These are phyloP conservation scores for Solanum hybrid DNA, from an alignment of 305 asterid species.

Conservation along the genomic window DNA sequence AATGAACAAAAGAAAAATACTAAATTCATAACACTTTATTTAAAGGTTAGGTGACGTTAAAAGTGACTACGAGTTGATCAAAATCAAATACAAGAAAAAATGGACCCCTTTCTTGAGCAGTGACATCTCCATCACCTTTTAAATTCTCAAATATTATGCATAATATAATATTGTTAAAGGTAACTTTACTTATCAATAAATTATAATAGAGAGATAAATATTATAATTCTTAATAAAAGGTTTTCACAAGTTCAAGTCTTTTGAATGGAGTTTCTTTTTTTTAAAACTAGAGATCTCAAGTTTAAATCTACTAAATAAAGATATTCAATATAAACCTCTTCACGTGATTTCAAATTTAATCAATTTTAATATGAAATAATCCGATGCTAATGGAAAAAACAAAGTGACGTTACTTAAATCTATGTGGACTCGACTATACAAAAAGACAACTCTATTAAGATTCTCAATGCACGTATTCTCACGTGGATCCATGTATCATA, in stretches of 20 bases:
- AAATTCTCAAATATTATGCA: not conserved
- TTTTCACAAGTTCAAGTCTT: not conserved
- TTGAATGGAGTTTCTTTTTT: too few species aligned
- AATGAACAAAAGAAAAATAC: not conserved
- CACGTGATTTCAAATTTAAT: not conserved
- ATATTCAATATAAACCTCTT: rapidly evolving
- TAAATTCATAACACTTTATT: not conserved
- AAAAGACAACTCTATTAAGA: slow-evolving; percentile 13
- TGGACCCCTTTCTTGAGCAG: not conserved
- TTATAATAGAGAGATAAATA: not conserved
- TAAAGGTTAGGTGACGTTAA: not conserved
- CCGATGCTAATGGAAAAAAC: rapidly evolving
- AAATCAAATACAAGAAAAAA: not conserved
- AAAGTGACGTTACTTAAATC: slow-evolving; percentile 6
- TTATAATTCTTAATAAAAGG: not conserved
- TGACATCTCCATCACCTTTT: not conserved
- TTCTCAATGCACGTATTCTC: slow-evolving; percentile 17
- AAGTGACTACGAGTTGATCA: not conserved
- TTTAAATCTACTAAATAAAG: not conserved
- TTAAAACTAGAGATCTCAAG: rapidly evolving
- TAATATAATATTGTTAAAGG: not conserved
- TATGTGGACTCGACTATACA: not conserved
- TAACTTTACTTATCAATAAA: not conserved
- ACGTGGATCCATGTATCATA: slow-evolving; percentile 7
- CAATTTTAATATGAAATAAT: rapidly evolving